Percentiles rank a stretch among this genome's conserved stretches.
Evolutionary conservation across 441 rosid genomes (phyloP).

Genomic region (Biscutella laevigata): DNA sequence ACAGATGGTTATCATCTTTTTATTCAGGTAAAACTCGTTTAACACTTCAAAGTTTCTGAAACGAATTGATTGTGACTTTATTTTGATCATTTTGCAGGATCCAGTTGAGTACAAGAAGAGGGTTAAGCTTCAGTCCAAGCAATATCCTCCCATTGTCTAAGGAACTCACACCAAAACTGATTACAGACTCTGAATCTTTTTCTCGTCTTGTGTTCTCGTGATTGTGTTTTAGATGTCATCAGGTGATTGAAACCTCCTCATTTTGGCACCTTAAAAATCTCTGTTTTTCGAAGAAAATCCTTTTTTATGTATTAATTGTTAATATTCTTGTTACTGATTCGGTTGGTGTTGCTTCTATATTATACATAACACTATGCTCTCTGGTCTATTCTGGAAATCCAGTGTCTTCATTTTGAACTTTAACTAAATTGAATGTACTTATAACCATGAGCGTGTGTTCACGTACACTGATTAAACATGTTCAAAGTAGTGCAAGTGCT

Average conservation of each 20-base stretch:
- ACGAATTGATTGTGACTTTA: not conserved
- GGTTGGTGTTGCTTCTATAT: slow-evolving; percentile 21
- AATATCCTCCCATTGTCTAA: slow-evolving; percentile 66
- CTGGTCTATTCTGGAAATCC: too few relatives aligned
- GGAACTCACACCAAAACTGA: slow-evolving; percentile 22
- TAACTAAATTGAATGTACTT: too few relatives aligned
- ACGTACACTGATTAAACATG: too few relatives aligned
- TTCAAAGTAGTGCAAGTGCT: too few relatives aligned
- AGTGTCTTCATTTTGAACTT: too few relatives aligned
- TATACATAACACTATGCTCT: too few relatives aligned
- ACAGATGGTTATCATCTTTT: slow-evolving; percentile 91
- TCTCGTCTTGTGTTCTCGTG: slow-evolving; percentile 8
- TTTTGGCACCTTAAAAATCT: slow-evolving; percentile 21
- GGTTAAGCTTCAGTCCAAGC: slow-evolving; percentile 83
- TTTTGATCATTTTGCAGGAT: slow-evolving; percentile 43
- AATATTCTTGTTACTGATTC: slow-evolving; percentile 18
- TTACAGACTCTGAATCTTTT: slow-evolving; percentile 22
- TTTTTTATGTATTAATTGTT: slow-evolving; percentile 11
- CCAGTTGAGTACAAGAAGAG: slow-evolving; percentile 73
- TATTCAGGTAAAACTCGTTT: slow-evolving; percentile 59
- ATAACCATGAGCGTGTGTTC: too few relatives aligned
- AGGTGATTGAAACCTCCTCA: slow-evolving; percentile 21
- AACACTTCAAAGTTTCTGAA: not conserved
- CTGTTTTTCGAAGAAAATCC: slow-evolving; percentile 12
- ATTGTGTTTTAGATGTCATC: slow-evolving; percentile 21